Evolutionary conservation across 2,329 filamentous ascomycete species (phyloP), one percentile per base, ranked within the genome.

Genomic region (Gremmenia infestans): DNA sequence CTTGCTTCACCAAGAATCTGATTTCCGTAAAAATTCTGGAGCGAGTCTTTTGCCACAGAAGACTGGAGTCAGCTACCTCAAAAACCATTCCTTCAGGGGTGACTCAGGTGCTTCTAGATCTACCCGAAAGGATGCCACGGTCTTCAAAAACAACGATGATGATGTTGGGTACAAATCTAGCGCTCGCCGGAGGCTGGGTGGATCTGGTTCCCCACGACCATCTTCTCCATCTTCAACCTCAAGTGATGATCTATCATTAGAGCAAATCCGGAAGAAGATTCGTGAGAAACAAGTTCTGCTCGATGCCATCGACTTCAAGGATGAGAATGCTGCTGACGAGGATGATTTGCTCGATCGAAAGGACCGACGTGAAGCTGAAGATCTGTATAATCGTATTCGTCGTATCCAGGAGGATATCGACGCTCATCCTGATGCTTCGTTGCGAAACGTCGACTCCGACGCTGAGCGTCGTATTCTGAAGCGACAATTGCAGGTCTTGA

Each of bases 1-100:
- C 17, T 81, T 97, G 73, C 81, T 99, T 25, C 87, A 88, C 53
- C 85, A 93, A 67, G 93, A 97, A 73, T 95, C 94, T 0, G 91
- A 97, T 67, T 82, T 86, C 56, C 83, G 94, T 45, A 97, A 96
- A 78, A 88, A 86, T 60, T 91, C 90, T 1, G 93, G 94, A 3
- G 93, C 93, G 8, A 88, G 92, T 65, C 77, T 99, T 59, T 85
- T 97, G 58, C 93, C 94, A 4, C 94, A 97, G 70, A 92, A 91
- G 74, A 97, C 94, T 11, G 94, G 94, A n/a, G 92, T 99, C 17
- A 97, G 93, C 74, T 97, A 97, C 67, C 81, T 97, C 66, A 99
- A 99, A 74, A 92, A 84, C 54, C 93, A 96, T 65, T 99, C 94
- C 0, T 96, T 99, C 78, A 84, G 86, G 55, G 82, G 84, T 15